Percentiles rank a stretch among this genome's conserved stretches.
phyloP scores from a whole-genome alignment of 495 filamentous ascomycete species.

The Tetracladium marchalianum region DNA sequence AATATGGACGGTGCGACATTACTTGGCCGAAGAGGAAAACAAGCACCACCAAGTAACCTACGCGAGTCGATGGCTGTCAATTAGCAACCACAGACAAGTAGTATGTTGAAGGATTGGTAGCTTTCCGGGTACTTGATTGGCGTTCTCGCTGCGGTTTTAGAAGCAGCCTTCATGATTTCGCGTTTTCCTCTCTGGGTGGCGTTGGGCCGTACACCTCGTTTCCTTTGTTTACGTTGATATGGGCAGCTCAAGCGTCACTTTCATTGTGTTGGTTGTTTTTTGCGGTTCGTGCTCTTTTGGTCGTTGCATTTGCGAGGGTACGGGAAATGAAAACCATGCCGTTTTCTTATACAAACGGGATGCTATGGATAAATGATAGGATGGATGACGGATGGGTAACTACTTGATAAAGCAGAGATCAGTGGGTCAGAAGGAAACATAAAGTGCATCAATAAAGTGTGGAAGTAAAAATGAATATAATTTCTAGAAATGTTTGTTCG shows the following conservation, averaged over 20 bases:
- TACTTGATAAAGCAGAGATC: too few relatives aligned
- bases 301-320: too few relatives aligned
- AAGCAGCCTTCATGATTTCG: neutral
- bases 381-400: too few relatives aligned
- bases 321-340: too few relatives aligned
- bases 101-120: slow-evolving; percentile 1
- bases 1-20: slow-evolving; percentile 84
- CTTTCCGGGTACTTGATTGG: slow-evolving; percentile 4
- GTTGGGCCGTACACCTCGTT: neutral
- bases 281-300: too few relatives aligned
- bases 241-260: neutral
- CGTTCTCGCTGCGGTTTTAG: slow-evolving; percentile 16
- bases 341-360: too few relatives aligned
- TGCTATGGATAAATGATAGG: too few relatives aligned
- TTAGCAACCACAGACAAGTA: neutral
- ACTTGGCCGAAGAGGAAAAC: slow-evolving; percentile 64
- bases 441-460: too few relatives aligned
- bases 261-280: too few relatives aligned
- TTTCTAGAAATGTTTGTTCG: too few relatives aligned
- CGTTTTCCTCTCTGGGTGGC: neutral
- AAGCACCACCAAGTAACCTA: slow-evolving; percentile 21
- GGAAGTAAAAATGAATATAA: too few relatives aligned
- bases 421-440: too few relatives aligned
- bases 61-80: slow-evolving; percentile 10
- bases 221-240: neutral